phyloP scores from a whole-genome alignment of 192 early-diverging fungal species.

The Umbelopsis vinacea region DNA sequence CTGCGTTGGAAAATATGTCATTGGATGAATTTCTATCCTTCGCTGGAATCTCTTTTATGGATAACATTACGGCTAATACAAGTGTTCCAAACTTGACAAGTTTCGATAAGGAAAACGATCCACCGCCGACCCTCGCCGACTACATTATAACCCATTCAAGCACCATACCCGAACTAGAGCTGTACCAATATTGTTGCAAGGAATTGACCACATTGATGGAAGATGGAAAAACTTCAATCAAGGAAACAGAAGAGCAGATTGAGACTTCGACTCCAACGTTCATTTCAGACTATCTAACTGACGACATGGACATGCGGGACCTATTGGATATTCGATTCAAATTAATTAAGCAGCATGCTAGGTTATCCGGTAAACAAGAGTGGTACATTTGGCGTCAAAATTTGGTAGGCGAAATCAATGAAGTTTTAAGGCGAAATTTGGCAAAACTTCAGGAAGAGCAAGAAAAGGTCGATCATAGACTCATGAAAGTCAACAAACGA shows the following conservation, averaged over 20 bases:
- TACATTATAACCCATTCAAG: constrained; percentile 2
- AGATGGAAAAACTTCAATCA: constrained; percentile 19
- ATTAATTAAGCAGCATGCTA: constrained; percentile 22
- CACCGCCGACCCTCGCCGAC: constrained; percentile 10
- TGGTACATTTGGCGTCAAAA: constrained; percentile 31
- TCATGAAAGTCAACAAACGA: neutral
- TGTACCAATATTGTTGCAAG: constrained; percentile 30
- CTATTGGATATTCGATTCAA: constrained; percentile 19
- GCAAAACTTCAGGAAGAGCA: constrained; percentile 11
- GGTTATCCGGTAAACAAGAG: constrained; percentile 22
- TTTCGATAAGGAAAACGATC: constrained; percentile 11
- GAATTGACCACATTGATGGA: constrained; percentile 22
- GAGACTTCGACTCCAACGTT: constrained; percentile 8
- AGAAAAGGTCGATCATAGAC: neutral
- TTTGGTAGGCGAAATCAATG: constrained; percentile 21
- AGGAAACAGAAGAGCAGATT: constrained; percentile 23
- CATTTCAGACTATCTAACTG: constrained; percentile 21
- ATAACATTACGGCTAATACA: constrained; percentile 7
- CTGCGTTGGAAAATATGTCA: constrained; percentile 7
- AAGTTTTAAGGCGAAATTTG: constrained; percentile 16
- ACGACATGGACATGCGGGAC: constrained; percentile 8
- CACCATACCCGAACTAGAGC: constrained; percentile 22
- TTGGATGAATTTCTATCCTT: constrained; percentile 24
- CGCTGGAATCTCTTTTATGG: constrained; percentile 29
- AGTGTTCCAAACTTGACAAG: constrained; percentile 10